Base-by-base conservation (phyloP, 164 flowering plant species). In the Stephania cephalantha region DNA sequence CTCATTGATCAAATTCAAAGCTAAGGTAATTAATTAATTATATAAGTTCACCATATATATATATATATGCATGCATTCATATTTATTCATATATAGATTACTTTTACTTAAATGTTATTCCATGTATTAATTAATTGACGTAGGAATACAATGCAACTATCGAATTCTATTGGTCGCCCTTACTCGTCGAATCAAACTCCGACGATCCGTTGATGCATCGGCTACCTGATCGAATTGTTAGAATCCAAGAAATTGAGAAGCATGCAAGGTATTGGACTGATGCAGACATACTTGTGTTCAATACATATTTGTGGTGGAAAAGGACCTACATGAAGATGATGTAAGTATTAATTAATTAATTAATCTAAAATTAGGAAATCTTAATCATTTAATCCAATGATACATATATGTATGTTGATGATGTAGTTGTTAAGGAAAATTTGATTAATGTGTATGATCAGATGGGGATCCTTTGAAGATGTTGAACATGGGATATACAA, bases 101-200 rank as follows among this genome's bases (percentile, higher is more conserved):
- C 42, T 35, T 35, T 25, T 25, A 25, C 25, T 25, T 25, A 25
- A 25, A 25, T 25, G 25, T 25, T 25, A 25, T 25, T 25, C 25
- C 25, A 25, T 25, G 0, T 35, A 35, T 2, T 35, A 35, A 31
- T 35, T 35, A 35, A 4, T 35, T 35, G 42, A 74, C 76, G 61
- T 67, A 92, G 97, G 93, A 87, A 78, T 92, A 90, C 79, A 91
- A 94, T 82, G 96, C 97, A 9, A 46, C 93, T 4, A 82, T 94
- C 10, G 96, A 89, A 75, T 91, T 90, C 78, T 92, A 94, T 55
- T 94, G 98, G 98, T 89, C 93, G 0, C 98, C 98, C 9, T 75
- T 92, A 78, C 81, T 92, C 72, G 93, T 94, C 55, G 97, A 94
- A 71, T 92, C 98, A 3, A 94, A 94, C 79, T 90, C 92, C 0